phyloP scores from a whole-genome alignment of 352 stramenopile species.

The Phytophthora constricta region DNA sequence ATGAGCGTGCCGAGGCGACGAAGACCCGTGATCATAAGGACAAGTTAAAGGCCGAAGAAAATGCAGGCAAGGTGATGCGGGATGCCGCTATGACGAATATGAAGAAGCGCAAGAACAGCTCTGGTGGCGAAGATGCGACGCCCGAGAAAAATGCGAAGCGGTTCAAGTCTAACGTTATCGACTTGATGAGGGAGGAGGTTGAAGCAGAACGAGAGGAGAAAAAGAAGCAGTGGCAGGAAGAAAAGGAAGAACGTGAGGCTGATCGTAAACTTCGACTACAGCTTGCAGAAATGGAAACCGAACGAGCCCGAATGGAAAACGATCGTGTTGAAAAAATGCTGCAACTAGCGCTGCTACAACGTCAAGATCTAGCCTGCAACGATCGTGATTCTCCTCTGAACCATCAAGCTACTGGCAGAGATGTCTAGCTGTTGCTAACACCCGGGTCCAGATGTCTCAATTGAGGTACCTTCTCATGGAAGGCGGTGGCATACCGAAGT shows the following conservation, averaged over 20 bases:
- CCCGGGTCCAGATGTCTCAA: background rate
- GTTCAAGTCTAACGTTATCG: background rate
- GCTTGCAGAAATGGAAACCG: background rate
- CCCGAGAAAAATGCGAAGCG: background rate
- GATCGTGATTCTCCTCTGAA: background rate
- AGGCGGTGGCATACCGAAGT: constrained; percentile 3
- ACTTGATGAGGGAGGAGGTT: background rate
- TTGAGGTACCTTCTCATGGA: background rate
- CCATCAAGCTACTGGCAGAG: background rate
- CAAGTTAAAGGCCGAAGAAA: background rate
- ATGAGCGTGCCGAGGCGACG: background rate
- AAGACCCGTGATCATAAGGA: background rate
- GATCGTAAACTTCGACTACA: background rate
- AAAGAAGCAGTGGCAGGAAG: background rate
- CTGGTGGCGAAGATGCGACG: background rate
- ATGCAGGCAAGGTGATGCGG: background rate
- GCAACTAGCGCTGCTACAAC: background rate
- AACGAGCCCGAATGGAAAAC: background rate
- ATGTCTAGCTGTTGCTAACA: background rate
- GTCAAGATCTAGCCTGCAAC: background rate
- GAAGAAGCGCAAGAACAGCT: background rate
- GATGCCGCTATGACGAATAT: background rate
- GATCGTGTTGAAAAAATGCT: background rate
- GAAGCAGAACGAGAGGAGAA: background rate
- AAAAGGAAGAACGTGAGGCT: background rate